phyloP scores from a whole-genome alignment of 345 rosid species.

The Trapa incisa region DNA sequence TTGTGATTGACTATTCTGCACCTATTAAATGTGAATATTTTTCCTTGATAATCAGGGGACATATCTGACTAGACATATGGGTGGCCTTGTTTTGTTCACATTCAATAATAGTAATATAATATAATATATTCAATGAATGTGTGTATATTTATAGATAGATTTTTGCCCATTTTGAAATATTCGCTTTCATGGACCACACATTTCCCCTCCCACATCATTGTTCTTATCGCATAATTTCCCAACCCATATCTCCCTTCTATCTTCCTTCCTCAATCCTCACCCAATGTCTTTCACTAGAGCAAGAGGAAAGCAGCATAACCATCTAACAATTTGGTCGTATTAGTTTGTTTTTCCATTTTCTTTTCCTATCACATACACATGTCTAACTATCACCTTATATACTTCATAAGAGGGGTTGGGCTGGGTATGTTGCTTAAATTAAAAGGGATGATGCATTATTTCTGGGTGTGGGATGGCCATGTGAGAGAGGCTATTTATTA shows the following conservation, averaged over 20 bases:
- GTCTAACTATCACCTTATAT: too few species aligned
- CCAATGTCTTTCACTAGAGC: neutral
- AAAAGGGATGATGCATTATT: too few species aligned
- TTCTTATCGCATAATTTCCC: neutral
- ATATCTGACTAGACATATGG: neutral
- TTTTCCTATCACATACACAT: too few species aligned
- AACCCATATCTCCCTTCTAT: neutral
- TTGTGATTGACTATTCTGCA: too few species aligned
- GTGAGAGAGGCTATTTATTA: too few species aligned
- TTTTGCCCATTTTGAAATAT: neutral
- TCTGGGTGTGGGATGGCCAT: too few species aligned
- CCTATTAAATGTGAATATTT: too few species aligned
- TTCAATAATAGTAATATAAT: neutral
- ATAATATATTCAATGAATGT: neutral
- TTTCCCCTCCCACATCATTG: neutral
- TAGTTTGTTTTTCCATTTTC: neutral
- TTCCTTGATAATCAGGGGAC: neutral
- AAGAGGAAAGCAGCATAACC: neutral
- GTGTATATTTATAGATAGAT: neutral
- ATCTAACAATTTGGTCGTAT: neutral
- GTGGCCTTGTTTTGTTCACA: neutral
- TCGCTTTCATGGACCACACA: neutral
- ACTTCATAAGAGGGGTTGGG: too few species aligned
- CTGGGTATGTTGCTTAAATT: too few species aligned
- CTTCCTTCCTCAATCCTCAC: neutral